These are phyloP conservation scores for Sphaerulina musiva DNA, from an alignment of 2,329 filamentous ascomycete genomes.

Conservation along the genomic window DNA sequence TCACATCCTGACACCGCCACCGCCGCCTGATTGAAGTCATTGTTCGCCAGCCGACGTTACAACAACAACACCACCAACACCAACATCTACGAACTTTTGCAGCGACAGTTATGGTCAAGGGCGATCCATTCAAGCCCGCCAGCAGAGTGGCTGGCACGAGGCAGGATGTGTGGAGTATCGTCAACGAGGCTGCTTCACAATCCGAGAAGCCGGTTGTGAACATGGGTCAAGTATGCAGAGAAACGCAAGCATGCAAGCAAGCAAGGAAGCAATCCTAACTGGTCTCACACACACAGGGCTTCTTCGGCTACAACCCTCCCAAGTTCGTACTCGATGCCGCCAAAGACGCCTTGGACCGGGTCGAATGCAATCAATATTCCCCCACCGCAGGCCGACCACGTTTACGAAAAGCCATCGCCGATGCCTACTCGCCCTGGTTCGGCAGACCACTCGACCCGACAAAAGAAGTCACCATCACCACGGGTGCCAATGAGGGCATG, in stretches of 20 bases:
- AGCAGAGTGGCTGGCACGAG: conserved; percentile 48
- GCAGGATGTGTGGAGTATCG: conserved; percentile 59
- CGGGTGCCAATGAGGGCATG: conserved; percentile 88
- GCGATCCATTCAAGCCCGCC: conserved; percentile 46
- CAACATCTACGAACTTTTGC: conserved; percentile 16
- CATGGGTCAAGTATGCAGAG: conserved; percentile 51
- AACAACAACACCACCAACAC: background rate
- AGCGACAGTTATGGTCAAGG: conserved; percentile 24
- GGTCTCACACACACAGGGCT: conserved; percentile 39
- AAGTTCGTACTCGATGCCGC: conserved; percentile 85
- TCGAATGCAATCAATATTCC: conserved; percentile 98
- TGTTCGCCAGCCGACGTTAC: background rate
- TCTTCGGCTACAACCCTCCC: conserved; percentile 92
- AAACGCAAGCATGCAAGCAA: background rate
- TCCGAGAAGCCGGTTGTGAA: conserved; percentile 61
- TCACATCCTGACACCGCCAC: background rate
- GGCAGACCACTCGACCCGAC: conserved; percentile 76
- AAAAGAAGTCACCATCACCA: conserved; percentile 91
- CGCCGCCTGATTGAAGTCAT: background rate
- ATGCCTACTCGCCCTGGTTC: conserved; percentile 87
- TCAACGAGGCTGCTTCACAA: conserved; percentile 60
- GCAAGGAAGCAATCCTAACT: background rate
- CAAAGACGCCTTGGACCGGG: conserved; percentile 77
- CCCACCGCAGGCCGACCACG: conserved; percentile 88
- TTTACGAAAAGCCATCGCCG: conserved; percentile 84